These are phyloP conservation scores for Vitis riparia DNA, from an alignment of 164 flowering plant genomes.

Conservation along the genomic window DNA sequence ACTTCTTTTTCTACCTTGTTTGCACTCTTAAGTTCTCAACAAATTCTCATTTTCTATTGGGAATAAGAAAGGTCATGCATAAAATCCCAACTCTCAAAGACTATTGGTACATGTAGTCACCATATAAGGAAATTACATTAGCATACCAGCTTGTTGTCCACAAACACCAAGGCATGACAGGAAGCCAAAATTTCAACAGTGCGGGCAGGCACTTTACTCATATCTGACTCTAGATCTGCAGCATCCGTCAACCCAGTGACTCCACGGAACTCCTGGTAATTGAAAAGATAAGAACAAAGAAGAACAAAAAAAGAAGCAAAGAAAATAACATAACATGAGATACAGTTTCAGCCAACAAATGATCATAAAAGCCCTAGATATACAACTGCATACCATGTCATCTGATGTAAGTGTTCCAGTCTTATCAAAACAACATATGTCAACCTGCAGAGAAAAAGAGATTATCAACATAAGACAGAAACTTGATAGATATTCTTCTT, in stretches of 20 bases:
- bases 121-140: neutral
- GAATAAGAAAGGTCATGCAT: no score
- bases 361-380: neutral
- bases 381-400: slow-evolving; percentile 79
- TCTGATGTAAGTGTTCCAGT: slow-evolving; percentile 98
- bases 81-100: no score
- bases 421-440: slow-evolving; percentile 97
- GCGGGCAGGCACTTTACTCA: slow-evolving; percentile 65
- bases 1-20: no score
- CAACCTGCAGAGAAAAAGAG: slow-evolving; percentile 62
- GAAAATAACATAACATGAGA: neutral
- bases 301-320: neutral
- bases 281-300: neutral
- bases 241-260: slow-evolving; percentile 66
- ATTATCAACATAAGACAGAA: neutral
- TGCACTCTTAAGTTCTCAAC: no score
- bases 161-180: slow-evolving; percentile 97
- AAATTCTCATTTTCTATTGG: no score
- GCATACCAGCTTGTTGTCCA: slow-evolving; percentile 92
- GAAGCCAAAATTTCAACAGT: slow-evolving; percentile 84
- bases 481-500: neutral
- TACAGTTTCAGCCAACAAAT: neutral
- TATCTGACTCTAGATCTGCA: slow-evolving; percentile 64
- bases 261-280: slow-evolving; percentile 80
- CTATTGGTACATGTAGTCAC: no score